phyloP scores from a whole-genome alignment of 805 yeast genomes.

The Yarrowia sp. region DNA sequence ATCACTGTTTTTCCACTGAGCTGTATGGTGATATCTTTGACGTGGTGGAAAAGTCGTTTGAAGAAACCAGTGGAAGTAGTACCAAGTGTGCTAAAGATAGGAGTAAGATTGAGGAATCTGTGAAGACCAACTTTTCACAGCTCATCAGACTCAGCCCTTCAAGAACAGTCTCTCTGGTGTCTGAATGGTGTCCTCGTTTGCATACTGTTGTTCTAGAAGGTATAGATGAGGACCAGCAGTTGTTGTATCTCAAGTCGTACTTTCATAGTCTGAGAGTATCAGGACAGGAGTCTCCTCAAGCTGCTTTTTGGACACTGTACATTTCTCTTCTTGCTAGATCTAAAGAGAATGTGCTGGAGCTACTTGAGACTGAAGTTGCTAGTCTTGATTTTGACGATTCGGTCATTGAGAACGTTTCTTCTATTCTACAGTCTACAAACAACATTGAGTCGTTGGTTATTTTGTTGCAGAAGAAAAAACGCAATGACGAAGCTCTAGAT shows the following conservation, averaged over 20 bases:
- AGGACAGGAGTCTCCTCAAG: background rate
- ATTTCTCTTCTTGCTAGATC: background rate
- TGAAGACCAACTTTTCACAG: background rate
- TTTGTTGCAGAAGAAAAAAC: constrained; percentile 3
- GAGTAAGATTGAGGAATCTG: constrained; percentile 6
- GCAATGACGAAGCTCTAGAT: background rate
- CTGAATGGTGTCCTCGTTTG: constrained; percentile 42
- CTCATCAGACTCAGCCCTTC: constrained; percentile 8
- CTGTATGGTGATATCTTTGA: constrained; percentile 25
- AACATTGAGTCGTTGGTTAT: background rate
- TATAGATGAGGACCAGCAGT: constrained; percentile 31
- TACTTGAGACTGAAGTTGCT: background rate
- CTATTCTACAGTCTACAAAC: background rate
- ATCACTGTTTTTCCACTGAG: constrained; percentile 45
- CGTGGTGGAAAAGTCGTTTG: constrained; percentile 31
- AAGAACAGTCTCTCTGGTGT: constrained; percentile 36
- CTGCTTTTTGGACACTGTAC: background rate
- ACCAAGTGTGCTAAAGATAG: constrained; percentile 32
- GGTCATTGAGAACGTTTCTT: background rate
- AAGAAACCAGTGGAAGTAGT: constrained; percentile 10
- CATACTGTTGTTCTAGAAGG: constrained; percentile 43
- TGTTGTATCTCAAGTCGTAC: constrained; percentile 2
- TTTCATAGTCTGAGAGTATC: constrained; percentile 1
- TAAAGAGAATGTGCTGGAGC: background rate
- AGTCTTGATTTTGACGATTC: background rate